Evolutionary conservation across 2,329 filamentous ascomycete species (phyloP).

Genomic region (Dactylellina parvicollis): DNA sequence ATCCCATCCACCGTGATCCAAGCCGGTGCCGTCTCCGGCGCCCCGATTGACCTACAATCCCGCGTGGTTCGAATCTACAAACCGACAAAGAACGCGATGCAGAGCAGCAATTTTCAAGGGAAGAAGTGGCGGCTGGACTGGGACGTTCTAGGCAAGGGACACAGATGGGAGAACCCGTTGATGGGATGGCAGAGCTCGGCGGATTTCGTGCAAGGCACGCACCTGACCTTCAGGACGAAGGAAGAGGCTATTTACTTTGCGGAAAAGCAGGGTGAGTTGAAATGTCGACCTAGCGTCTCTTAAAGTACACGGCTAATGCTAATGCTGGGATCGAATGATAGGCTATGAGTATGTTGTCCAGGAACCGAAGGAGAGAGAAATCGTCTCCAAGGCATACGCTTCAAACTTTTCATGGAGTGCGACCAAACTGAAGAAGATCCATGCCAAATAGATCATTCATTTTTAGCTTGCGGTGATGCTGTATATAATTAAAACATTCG

Average conservation of each 20-base stretch:
- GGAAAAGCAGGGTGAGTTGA: conserved; percentile 81
- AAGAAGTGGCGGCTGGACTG: conserved; percentile 98
- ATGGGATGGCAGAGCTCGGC: conserved; percentile 99
- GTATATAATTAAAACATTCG: conserved; percentile 32
- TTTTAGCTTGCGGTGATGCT: background rate
- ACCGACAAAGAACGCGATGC: conserved; percentile 91
- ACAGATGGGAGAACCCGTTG: conserved; percentile 94
- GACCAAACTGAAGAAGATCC: conserved; percentile 57
- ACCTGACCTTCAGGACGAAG: conserved; percentile 88
- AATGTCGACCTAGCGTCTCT: too few relatives aligned
- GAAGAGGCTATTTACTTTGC: conserved; percentile 95
- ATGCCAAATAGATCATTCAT: conserved; percentile 55
- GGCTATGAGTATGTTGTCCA: conserved; percentile 98
- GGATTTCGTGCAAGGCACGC: conserved; percentile 93
- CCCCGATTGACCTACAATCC: conserved; percentile 91
- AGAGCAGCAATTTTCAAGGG: conserved; percentile 86
- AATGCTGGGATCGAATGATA: conserved; percentile 16
- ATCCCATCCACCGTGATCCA: conserved; percentile 69
- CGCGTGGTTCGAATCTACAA: conserved; percentile 95
- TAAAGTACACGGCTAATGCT: background rate
- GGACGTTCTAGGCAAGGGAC: conserved; percentile 87
- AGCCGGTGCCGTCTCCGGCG: conserved; percentile 88
- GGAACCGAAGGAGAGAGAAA: conserved; percentile 88
- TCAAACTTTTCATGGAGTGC: conserved; percentile 76
- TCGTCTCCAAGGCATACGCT: conserved; percentile 91